Base-by-base conservation (phyloP, 176 grass and related monocot genomes). In the Themeda triandra region DNA sequence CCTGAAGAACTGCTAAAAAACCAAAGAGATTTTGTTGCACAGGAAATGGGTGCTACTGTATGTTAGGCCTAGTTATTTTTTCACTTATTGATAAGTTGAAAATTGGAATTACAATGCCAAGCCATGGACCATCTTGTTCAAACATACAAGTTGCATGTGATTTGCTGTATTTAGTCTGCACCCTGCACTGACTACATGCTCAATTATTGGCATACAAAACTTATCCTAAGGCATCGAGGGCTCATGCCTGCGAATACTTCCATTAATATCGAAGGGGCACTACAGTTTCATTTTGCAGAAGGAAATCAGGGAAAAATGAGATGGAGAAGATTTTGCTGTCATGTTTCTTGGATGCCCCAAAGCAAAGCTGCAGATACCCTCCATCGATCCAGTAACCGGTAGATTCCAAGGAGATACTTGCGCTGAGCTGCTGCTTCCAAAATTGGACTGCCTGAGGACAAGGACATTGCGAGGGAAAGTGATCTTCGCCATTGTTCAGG, bases 1-100 rank as follows among this genome's bases (percentile, higher is more conserved):
- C 10, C 13, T n/a, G 8, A 66, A 79, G 29, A 82, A 69, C 56
- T 86, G 35, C 15, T 79, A 67, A 24, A 66, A 79, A 13, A 75
- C 24, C 14, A 11, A 24, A 9, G 36, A 33, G 32, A 77, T 33
- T 62, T 72, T 28, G 41, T 19, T 36, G 37, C 28, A 65, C 6
- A 10, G 49, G 18, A 82, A 44, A 65, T 36, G 8, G 56, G 72
- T 15, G 35, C 54, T 45, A 15, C 5, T 37, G 9, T 45, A 77
- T 82, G 42, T 78, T 62, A 30, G 9, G 10, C 8, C 15, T 24
- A 56, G 14, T 77, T 53, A 27, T 71, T 27, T 82, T 82, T 6
- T 46, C 64, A 58, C 15, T 73, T 44, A 79, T 66, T 35, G 6
- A 31, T 80, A 49, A 28, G 28, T 23, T 53, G 6, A 64, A 68